A percentile compares a stretch with the other conserved stretches of the same genome.
These are phyloP conservation scores for Ceratonia siliqua DNA, from an alignment of 306 rosid species.

Conservation along the genomic window DNA sequence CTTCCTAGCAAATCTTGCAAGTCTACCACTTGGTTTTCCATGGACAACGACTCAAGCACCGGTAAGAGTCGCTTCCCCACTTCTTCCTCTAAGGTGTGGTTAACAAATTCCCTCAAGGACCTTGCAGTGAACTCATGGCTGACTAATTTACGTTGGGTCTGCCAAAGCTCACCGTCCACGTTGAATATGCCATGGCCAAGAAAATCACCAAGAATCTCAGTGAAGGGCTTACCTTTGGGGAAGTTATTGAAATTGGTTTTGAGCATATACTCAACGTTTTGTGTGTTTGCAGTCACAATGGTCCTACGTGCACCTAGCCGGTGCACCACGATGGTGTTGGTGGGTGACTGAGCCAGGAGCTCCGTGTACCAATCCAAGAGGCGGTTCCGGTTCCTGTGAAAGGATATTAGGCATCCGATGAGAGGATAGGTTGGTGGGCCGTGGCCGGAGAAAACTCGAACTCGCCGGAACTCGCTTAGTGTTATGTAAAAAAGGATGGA, in stretches of 20 bases:
- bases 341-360: constrained; percentile 56
- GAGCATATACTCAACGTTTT: constrained; percentile 77
- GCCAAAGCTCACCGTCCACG: constrained; percentile 79
- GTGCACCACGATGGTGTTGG: constrained; percentile 60
- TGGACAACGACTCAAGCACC: constrained; percentile 44
- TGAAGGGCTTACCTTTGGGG: constrained; percentile 89
- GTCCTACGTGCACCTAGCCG: constrained; percentile 72
- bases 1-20: constrained; percentile 73
- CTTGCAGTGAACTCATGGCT: constrained; percentile 72
- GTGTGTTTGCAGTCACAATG: constrained; percentile 70
- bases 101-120: constrained; percentile 50
- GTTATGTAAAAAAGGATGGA: constrained; percentile 36
- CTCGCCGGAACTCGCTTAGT: constrained; percentile 39
- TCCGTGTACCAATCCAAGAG: constrained; percentile 79
- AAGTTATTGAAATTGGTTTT: constrained; percentile 80
- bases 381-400: constrained; percentile 60
- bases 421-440: constrained; percentile 68
- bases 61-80: constrained; percentile 55
- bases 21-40: constrained; percentile 41
- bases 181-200: constrained; percentile 86
- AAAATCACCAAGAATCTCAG: constrained; percentile 77
- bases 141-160: constrained; percentile 58
- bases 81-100: constrained; percentile 53
- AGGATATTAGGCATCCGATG: constrained; percentile 72
- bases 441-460: constrained; percentile 3